These are phyloP conservation scores for Pseudotulostoma volvatum DNA, from an alignment of 495 filamentous ascomycete genomes.

Conservation along the genomic window DNA sequence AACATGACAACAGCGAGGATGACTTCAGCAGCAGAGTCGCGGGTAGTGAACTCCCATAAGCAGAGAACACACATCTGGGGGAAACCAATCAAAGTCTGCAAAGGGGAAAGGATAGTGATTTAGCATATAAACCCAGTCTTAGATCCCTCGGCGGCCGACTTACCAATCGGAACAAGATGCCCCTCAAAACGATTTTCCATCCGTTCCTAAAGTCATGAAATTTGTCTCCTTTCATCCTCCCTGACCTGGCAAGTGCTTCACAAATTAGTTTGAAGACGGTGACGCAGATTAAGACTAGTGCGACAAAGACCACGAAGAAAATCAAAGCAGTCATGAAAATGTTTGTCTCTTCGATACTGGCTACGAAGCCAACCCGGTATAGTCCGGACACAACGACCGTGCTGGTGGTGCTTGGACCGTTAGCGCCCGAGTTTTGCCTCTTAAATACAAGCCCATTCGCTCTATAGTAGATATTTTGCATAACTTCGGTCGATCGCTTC, in stretches of 20 bases:
- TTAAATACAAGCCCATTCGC: constrained; percentile 33
- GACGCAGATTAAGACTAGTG: constrained; percentile 55
- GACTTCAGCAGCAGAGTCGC: constrained; percentile 76
- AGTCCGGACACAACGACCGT: constrained; percentile 66
- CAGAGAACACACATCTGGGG: constrained; percentile 85
- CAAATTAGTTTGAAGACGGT: constrained; percentile 62
- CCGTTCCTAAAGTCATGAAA: constrained; percentile 90
- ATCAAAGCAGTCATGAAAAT: constrained; percentile 82
- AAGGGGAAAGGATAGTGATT: not conserved
- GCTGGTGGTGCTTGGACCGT: constrained; percentile 17
- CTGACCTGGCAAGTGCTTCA: constrained; percentile 54
- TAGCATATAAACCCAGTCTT: too few species aligned
- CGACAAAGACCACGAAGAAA: constrained; percentile 77
- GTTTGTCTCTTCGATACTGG: constrained; percentile 77
- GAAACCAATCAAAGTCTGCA: constrained; percentile 67
- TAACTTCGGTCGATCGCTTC: constrained; percentile 43
- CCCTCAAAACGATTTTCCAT: constrained; percentile 74
- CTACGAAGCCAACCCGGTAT: constrained; percentile 73
- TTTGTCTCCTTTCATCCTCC: constrained; percentile 71
- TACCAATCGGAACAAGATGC: constrained; percentile 71
- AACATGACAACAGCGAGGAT: constrained; percentile 83
- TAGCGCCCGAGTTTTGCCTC: constrained; percentile 29
- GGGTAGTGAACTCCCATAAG: constrained; percentile 81
- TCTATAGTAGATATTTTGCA: constrained; percentile 27
- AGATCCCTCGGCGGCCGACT: too few species aligned